Percentiles rank a stretch among this genome's conserved stretches.
Conservation (phyloP, 371 early-diverging fungal species). For the Fennellomyces sp. region DNA sequence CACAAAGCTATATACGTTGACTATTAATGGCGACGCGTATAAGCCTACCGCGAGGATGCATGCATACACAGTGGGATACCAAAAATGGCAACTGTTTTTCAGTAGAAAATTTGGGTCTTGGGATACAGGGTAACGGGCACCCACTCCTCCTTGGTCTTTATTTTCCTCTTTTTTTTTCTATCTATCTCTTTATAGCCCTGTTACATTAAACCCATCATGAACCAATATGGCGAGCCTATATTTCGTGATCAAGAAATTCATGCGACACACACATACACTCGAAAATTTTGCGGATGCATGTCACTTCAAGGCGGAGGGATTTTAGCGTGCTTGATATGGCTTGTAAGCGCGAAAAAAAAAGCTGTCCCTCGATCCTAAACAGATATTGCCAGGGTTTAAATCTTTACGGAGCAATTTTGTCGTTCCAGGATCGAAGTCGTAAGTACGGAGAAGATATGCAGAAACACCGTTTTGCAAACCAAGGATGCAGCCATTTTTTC, state of each 20-base stretch:
- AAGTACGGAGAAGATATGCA: background rate
- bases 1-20: too few species aligned
- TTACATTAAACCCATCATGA: background rate
- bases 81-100: slow-evolving; percentile 1
- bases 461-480: background rate
- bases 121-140: background rate
- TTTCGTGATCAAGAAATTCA: slow-evolving; percentile 8
- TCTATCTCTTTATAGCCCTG: background rate
- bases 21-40: too few species aligned
- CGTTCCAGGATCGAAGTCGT: slow-evolving; percentile 27
- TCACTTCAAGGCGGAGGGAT: slow-evolving; percentile 22
- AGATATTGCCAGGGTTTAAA: slow-evolving; percentile 15
- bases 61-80: background rate
- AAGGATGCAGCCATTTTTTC: slow-evolving; percentile 35
- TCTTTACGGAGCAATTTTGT: slow-evolving; percentile 22
- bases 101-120: background rate
- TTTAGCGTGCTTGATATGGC: slow-evolving; percentile 21
- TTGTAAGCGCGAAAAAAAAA: slow-evolving; percentile 9
- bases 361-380: background rate
- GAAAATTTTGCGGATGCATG: slow-evolving; percentile 32
- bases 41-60: too few species aligned
- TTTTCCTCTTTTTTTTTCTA: background rate
- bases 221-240: background rate
- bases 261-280: slow-evolving; percentile 22
- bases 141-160: background rate